These are phyloP conservation scores for Elaeagnus macrophylla DNA, from an alignment of 306 rosid genomes.

Conservation along the genomic window DNA sequence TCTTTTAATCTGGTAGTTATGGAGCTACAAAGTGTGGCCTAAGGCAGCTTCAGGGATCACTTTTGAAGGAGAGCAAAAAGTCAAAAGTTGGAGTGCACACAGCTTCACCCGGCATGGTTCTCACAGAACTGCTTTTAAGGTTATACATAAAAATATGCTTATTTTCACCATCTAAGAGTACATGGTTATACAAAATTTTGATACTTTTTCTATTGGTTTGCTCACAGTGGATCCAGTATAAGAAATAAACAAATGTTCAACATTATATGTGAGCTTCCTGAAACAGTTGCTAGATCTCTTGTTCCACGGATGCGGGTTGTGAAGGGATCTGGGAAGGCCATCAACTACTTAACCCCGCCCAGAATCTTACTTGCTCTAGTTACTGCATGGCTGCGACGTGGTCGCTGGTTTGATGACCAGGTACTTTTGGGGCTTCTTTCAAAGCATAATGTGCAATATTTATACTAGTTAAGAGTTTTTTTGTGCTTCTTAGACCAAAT, in stretches of 20 bases:
- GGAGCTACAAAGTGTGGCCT: constrained; percentile 96
- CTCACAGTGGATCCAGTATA: constrained; percentile 73
- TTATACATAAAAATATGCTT: constrained; percentile 4
- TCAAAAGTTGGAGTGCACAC: constrained; percentile 85
- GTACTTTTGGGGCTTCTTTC: constrained; percentile 22
- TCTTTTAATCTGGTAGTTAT: constrained; percentile 38
- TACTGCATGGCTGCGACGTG: constrained; percentile 85
- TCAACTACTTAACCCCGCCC: constrained; percentile 91
- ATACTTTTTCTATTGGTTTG: constrained; percentile 12
- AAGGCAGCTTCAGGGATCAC: constrained; percentile 81
- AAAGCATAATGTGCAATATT: not conserved
- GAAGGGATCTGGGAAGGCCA: constrained; percentile 81
- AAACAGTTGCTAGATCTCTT: constrained; percentile 89
- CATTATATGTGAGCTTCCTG: constrained; percentile 90
- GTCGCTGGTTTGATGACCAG: constrained; percentile 93
- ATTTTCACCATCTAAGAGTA: not conserved
- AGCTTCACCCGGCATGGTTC: constrained; percentile 98
- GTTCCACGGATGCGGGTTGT: constrained; percentile 94
- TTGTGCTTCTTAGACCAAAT: not conserved
- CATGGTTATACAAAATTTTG: constrained; percentile 2
- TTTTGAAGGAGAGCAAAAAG: constrained; percentile 72
- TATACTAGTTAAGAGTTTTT: not conserved
- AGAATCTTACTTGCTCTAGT: constrained; percentile 83
- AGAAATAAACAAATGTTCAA: constrained; percentile 77
- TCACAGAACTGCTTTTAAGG: constrained; percentile 85